Evolutionary conservation across 257 asterid genomes (phyloP), one percentile per base, ranked within the genome.

Genomic region (Leptodermis oblonga): DNA sequence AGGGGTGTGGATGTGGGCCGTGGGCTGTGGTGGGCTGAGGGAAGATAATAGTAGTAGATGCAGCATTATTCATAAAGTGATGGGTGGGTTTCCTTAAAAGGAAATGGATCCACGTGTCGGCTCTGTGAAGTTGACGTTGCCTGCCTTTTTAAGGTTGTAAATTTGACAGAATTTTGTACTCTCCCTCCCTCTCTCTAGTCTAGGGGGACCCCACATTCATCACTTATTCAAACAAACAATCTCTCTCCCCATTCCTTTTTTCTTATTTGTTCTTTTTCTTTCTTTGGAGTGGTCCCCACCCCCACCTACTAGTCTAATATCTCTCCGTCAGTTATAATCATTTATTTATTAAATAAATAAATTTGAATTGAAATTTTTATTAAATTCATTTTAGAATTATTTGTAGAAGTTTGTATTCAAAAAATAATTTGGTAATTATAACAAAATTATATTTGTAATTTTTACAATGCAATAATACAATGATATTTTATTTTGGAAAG

Each of bases 111-210:
- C 79, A 80, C 81, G 79, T 75, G 83, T 72, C 83, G 54, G 54
- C 43, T 48, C 7, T 64, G 34, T 82, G 86, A 82, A 62, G 82
- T 72, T 62, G 86, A 86, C 66, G 78, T 70, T 86, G 79, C 74
- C 79, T 70, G 79, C 67, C 42, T 17, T 45, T 80, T 73, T 83
- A 78, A 70, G 79, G 77, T 60, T 59, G 17, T 17, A 34, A 33
- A 65, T 73, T 84, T 64, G 88, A 79, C 85, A 76, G 31, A 42
- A 79, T 71, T n/a, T 62, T 85, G 76, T 77, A 76, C 78, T 69
- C 34, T 18, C n/a, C n/a, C n/a, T n/a, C n/a, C n/a, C n/a, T n/a
- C n/a, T n/a, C n/a, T n/a, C n/a, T n/a, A n/a, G n/a, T n/a, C n/a
- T n/a, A n/a, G 26, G 4, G 34, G 73, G 77, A 39, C 74, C 77